Conservation (phyloP, 352 stramenopile genomes). For the Halophytophthora batemanensis region DNA sequence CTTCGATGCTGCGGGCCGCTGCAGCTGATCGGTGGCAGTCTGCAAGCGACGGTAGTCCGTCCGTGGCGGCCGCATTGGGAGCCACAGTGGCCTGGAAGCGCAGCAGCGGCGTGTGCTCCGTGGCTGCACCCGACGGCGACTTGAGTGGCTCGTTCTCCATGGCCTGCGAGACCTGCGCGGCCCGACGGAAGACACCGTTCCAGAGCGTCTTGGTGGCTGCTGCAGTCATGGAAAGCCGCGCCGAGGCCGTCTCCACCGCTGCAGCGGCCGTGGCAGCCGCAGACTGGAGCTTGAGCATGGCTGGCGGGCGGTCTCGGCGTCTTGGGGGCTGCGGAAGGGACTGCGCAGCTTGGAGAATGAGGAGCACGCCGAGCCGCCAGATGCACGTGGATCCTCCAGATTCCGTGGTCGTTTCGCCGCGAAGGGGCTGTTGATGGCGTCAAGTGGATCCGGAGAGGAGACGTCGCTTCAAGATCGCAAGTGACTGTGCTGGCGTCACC, state of each 20-base stretch:
- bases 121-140: constrained; percentile 4
- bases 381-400: no score
- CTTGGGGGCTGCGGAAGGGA: background rate
- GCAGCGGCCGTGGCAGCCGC: constrained; percentile 15
- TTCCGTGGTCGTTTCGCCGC: no score
- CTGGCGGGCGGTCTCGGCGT: no score
- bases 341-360: background rate
- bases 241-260: constrained; percentile 17
- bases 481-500: no score
- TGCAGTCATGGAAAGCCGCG: constrained; percentile 28
- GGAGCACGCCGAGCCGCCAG: background rate
- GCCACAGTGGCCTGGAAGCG: constrained; percentile 20
- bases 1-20: constrained; percentile 15
- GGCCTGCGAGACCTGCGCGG: constrained; percentile 13
- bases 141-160: constrained; percentile 15
- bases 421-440: no score
- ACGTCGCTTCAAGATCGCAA: no score
- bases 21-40: constrained; percentile 2
- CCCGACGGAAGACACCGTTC: constrained; percentile 12
- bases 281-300: no score
- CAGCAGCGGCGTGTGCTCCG: constrained; percentile 23
- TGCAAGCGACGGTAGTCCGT: constrained; percentile 8
- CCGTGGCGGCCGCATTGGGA: constrained; percentile 9
- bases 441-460: no score
- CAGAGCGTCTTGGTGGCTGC: constrained; percentile 23